A percentile compares a stretch with the other conserved stretches of the same genome.
Conservation (phyloP, 2,329 filamentous ascomycete genomes). For the Dothistroma septosporum region DNA sequence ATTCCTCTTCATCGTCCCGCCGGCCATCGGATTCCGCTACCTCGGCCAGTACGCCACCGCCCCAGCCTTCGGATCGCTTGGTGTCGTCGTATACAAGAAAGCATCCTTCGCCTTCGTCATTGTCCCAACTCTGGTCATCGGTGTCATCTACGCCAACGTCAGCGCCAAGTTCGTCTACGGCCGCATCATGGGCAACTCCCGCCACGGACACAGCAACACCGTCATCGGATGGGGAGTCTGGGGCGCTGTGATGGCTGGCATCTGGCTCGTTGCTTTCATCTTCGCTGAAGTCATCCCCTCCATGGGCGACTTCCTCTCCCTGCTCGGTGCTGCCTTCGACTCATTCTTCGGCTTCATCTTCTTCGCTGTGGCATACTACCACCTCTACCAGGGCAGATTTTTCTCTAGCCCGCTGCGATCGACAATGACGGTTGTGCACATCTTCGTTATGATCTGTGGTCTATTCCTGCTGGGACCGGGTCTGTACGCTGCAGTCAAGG, state of each 20-base stretch:
- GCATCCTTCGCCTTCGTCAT: conserved; percentile 50
- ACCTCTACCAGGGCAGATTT: conserved; percentile 40
- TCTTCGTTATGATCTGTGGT: conserved; percentile 44
- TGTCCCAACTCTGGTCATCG: conserved; percentile 48
- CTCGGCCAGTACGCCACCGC: conserved; percentile 50
- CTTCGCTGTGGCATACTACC: conserved; percentile 49
- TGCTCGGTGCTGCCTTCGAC: conserved; percentile 48
- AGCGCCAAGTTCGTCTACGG: conserved; percentile 49
- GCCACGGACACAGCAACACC: conserved; percentile 47
- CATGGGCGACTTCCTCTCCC: conserved; percentile 50
- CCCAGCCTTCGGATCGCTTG: conserved; percentile 48
- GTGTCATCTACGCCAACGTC: conserved; percentile 50
- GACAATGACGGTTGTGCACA: conserved; percentile 44
- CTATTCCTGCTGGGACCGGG: conserved; percentile 51
- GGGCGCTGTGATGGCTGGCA: conserved; percentile 40
- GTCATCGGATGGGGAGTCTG: conserved; percentile 47
- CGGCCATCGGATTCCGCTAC: conserved; percentile 48
- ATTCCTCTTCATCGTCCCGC: conserved; percentile 50
- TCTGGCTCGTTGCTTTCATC: conserved; percentile 46
- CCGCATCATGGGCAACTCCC: conserved; percentile 42
- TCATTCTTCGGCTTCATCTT: conserved; percentile 52
- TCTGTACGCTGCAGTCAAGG: conserved; percentile 51
- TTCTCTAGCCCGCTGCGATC: conserved; percentile 37
- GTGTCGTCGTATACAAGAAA: conserved; percentile 45
- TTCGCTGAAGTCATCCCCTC: conserved; percentile 49